Conservation (phyloP, 2,329 filamentous ascomycete species). For the Ophiostoma triangulosporum region DNA sequence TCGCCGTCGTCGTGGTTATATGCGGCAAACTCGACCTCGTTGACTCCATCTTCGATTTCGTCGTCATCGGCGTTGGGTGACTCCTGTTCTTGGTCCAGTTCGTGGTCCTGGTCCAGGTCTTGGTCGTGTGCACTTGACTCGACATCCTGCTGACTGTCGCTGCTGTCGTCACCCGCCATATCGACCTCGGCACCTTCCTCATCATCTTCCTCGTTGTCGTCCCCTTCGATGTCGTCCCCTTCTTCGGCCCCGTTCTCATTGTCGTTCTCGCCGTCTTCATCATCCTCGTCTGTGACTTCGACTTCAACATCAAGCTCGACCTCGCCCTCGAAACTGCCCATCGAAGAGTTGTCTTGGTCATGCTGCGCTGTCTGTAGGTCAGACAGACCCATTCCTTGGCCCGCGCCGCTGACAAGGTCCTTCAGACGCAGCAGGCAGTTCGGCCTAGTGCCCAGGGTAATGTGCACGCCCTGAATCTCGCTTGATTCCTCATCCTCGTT, state of each 20-base stretch:
- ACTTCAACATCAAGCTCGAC: constrained; percentile 8
- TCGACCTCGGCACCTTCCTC: constrained; percentile 3
- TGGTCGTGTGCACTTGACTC: background rate
- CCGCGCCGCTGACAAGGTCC: constrained; percentile 14
- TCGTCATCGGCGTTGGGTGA: constrained; percentile 5
- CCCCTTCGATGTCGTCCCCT: constrained; percentile 10
- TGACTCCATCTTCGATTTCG: constrained; percentile 7
- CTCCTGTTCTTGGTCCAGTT: constrained; percentile 1
- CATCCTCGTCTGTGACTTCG: constrained; percentile 1
- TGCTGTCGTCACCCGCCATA: constrained; percentile 4
- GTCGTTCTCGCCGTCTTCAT: constrained; percentile 2
- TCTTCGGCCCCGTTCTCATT: background rate
- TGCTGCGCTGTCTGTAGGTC: constrained; percentile 3
- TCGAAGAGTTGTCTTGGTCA: constrained; percentile 9
- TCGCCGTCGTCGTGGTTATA: constrained; percentile 2
- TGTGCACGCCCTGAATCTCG: constrained; percentile 7
- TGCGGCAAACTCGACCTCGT: constrained; percentile 3
- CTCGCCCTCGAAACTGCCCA: constrained; percentile 10
- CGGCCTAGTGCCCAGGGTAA: constrained; percentile 14
- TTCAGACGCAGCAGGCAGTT: constrained; percentile 14
- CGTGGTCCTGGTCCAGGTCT: constrained; percentile 6
- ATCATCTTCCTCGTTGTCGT: constrained; percentile 7
- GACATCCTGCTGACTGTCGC: background rate
- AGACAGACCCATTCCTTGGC: constrained; percentile 13
- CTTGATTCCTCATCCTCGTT: constrained; percentile 13